Evolutionary conservation across 2,329 filamentous ascomycete genomes (phyloP), one percentile per base, ranked within the genome.

Genomic region (Calonectria henricotiae): DNA sequence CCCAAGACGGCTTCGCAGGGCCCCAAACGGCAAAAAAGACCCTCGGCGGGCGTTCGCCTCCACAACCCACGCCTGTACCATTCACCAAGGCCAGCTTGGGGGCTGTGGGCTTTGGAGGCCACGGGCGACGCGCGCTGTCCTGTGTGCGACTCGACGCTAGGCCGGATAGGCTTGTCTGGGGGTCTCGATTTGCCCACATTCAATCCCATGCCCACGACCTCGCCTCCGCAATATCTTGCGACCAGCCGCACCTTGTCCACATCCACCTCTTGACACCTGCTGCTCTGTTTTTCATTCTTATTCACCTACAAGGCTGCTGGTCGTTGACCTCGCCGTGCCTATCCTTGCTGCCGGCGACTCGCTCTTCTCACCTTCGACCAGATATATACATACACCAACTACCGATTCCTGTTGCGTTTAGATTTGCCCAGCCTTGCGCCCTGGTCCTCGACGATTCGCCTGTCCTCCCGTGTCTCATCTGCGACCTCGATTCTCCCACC

Each of bases 191-290:
- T 69, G 75, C 73, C 70, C 74, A 74, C 73, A 70, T 58, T 58
- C 64, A 58, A 30, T 63, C 60, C 67, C 62, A 58, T 62, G 58
- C 43, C 67, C 67, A 65, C 60, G 58, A 65, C 71, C 69, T 77
- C 76, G 74, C 76, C 76, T 77, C 76, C 76, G 75, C 76, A 76
- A 78, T 77, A 77, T 77, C 76, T 77, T 77, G 76, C 70, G 75
- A 77, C 73, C 74, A 74, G 69, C 74, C 65, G 76, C 76, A 75
- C 76, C 73, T 76, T 71, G 73, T 72, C 70, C 55, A 44, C 72
- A 68, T 77, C 74, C 76, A 76, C 76, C 75, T 63, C 70, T 71
- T 60, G 47, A 62, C 68, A 67, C 62, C 61, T 55, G 67, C 61
- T 55, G 67, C 60, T 44, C 51, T 58, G 51, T 44, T 70, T 68